Evolutionary conservation across 345 rosid genomes (phyloP).

Genomic region (Barbarea vulgaris): DNA sequence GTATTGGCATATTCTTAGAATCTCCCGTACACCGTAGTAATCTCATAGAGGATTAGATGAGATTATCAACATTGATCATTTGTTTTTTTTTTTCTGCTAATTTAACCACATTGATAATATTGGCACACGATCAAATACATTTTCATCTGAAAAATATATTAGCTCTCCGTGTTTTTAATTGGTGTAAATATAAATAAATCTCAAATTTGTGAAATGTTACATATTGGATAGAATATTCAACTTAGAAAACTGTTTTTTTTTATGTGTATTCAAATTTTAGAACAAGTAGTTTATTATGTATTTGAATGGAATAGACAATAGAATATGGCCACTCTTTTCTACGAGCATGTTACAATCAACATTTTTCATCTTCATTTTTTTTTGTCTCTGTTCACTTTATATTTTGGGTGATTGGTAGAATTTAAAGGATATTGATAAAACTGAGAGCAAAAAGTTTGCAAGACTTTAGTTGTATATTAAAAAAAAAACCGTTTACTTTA

Average conservation of each 20-base stretch:
- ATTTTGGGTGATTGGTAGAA: background rate
- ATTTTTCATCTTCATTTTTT: too few relatives aligned
- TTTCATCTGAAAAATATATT: background rate
- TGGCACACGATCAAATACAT: background rate
- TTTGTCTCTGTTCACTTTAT: too few relatives aligned
- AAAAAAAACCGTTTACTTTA: too few relatives aligned
- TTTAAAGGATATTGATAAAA: background rate
- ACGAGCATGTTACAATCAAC: too few relatives aligned
- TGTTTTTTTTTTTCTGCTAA: background rate
- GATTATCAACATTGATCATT: background rate
- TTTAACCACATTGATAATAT: background rate
- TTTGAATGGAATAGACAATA: background rate
- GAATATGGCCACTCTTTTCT: too few relatives aligned
- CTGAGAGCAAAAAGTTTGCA: background rate
- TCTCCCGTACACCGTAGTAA: background rate
- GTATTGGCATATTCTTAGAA: slow-evolving; percentile 23
- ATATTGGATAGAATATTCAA: background rate
- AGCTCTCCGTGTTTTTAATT: background rate
- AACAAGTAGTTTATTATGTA: too few relatives aligned
- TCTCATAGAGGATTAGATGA: background rate
- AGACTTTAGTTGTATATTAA: too few relatives aligned
- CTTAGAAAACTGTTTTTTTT: too few relatives aligned
- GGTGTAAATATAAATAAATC: background rate
- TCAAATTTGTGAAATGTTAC: background rate
- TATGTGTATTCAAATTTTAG: too few relatives aligned